Percentiles rank a stretch among this genome's conserved stretches.
Evolutionary conservation across 75 land plant species (phyloP).

Genomic region (Pinus albicaulis): DNA sequence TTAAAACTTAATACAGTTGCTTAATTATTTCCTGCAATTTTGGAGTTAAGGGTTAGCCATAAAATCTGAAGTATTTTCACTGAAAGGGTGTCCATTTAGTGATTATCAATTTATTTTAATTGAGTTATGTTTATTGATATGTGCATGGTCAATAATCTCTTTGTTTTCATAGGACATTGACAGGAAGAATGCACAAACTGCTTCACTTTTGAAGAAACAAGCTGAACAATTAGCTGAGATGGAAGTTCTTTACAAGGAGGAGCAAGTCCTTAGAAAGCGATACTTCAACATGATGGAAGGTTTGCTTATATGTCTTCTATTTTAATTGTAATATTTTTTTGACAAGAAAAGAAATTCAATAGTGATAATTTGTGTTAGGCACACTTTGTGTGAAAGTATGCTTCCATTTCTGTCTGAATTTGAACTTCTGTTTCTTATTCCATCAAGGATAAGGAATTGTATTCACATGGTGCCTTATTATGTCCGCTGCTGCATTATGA

Average conservation of each 20-base stretch:
- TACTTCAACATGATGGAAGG: conserved; percentile 57
- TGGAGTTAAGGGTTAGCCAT: neutral
- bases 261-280: conserved; percentile 36
- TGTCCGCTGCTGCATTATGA: conserved; percentile 5
- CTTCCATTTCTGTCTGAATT: neutral
- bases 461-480: neutral
- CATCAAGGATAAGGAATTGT: neutral
- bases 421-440: neutral
- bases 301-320: conserved; percentile 9
- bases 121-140: neutral
- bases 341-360: too few relatives aligned
- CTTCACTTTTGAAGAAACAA: conserved; percentile 89
- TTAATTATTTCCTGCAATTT: neutral
- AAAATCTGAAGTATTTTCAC: neutral
- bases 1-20: neutral
- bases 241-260: conserved; percentile 52
- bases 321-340: too few relatives aligned
- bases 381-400: too few relatives aligned
- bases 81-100: neutral
- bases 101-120: neutral
- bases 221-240: conserved; percentile 82
- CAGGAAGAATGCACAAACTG: conserved; percentile 97
- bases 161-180: conserved; percentile 80
- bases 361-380: too few relatives aligned
- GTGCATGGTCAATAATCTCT: neutral